These are phyloP conservation scores for Stemphylium vesicarium DNA, from an alignment of 2,329 filamentous ascomycete genomes.

Conservation along the genomic window DNA sequence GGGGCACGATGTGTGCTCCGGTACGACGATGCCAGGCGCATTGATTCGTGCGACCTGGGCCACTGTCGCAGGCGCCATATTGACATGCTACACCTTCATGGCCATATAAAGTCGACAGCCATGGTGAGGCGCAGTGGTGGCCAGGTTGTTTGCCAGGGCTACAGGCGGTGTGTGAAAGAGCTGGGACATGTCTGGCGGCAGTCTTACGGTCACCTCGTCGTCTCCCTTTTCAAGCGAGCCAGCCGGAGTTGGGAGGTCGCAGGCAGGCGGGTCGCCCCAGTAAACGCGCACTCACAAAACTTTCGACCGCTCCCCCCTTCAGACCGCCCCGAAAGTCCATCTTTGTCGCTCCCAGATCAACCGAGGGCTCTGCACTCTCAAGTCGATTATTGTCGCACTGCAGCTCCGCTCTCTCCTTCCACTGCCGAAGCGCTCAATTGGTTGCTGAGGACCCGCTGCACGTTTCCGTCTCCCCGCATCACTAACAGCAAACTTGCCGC, in stretches of 20 bases:
- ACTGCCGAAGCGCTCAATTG: constrained; percentile 23
- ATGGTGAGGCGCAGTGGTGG: neutral
- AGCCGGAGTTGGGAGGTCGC: constrained; percentile 11
- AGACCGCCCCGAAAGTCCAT: constrained; percentile 12
- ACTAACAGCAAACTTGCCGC: constrained; percentile 42
- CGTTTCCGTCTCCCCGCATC: constrained; percentile 39
- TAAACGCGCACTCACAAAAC: constrained; percentile 25
- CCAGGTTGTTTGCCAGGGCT: neutral
- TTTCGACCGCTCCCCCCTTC: constrained; percentile 14
- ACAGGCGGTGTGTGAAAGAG: constrained; percentile 1
- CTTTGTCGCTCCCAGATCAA: constrained; percentile 12
- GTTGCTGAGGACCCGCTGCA: constrained; percentile 27
- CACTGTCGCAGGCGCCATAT: constrained; percentile 1
- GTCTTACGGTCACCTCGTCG: constrained; percentile 2
- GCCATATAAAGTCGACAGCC: neutral
- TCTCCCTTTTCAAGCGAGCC: constrained; percentile 13
- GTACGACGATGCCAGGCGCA: constrained; percentile 16
- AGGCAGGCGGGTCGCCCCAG: constrained; percentile 13
- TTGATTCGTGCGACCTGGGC: constrained; percentile 6
- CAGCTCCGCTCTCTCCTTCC: constrained; percentile 27
- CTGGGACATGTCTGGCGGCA: neutral
- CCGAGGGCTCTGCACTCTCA: constrained; percentile 16
- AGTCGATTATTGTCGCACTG: constrained; percentile 33
- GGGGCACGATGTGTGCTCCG: constrained; percentile 12
- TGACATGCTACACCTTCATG: neutral